Evolutionary conservation across 2,329 filamentous ascomycete genomes (phyloP).

Genomic region (Ceratocystis colombiana): DNA sequence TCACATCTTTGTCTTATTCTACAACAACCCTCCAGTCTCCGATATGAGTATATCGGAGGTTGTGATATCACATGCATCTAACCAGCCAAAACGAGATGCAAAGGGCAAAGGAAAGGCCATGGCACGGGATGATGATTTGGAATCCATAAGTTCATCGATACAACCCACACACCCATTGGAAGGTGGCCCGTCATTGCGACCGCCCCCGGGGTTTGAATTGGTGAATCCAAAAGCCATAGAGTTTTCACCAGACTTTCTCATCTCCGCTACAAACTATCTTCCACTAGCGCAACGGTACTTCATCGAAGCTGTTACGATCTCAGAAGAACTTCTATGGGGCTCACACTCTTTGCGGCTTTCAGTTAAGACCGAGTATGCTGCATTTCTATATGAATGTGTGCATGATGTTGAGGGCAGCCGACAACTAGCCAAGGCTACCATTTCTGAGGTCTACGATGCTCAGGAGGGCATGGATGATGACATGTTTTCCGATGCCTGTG

Average conservation of each 20-base stretch:
- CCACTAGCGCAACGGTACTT: conserved; percentile 76
- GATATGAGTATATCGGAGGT: conserved; percentile 44
- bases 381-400: conserved; percentile 86
- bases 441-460: conserved; percentile 83
- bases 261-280: conserved; percentile 71
- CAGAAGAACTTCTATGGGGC: conserved; percentile 67
- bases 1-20: conserved; percentile 92
- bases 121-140: conserved; percentile 36
- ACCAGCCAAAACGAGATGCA: conserved; percentile 33
- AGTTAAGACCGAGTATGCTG: conserved; percentile 82
- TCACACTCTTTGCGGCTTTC: conserved; percentile 83
- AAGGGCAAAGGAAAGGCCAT: conserved; percentile 43
- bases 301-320: conserved; percentile 61
- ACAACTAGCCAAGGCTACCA: conserved; percentile 67
- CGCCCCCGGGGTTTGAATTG: conserved; percentile 45
- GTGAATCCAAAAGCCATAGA: conserved; percentile 30
- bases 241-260: conserved; percentile 50
- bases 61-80: conserved; percentile 31
- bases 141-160: conserved; percentile 38
- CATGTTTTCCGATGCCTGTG: conserved; percentile 85
- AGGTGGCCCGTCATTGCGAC: conserved; percentile 46
- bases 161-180: conserved; percentile 44
- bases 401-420: conserved; percentile 71
- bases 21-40: conserved; percentile 75
- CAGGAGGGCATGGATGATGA: conserved; percentile 90